Base-by-base conservation (phyloP, 2,329 filamentous ascomycete genomes). In the Ophiostoma fasciatum region DNA sequence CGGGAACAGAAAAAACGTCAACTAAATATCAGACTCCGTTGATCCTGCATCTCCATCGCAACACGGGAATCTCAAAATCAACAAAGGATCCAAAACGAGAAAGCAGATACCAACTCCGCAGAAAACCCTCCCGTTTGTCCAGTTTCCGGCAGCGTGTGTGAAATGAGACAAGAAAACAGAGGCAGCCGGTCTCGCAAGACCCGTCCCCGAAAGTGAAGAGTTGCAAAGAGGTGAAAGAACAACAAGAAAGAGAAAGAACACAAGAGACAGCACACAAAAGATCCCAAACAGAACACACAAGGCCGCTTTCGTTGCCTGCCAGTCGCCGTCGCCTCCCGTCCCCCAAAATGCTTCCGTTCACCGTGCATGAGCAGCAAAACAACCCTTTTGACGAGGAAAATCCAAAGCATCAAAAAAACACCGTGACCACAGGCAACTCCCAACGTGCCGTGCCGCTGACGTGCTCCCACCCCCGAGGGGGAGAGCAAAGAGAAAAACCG, bases 61-160 rank as follows among this genome's bases (percentile, higher is more conserved):
- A 45, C 39, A 44, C 37, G 40, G 38, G 38, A 42, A 44, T 42
- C 40, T 41, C 36, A 21, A 25, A 36, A 37, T 4, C 37, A 21
- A 25, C 32, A 35, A n/a, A 13, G 26, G 29, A 23, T 7, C 29
- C n/a, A n/a, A 26, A 25, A 17, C 10, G 13, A 17, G n/a, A 39
- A 35, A 39, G 27, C 33, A 42, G 15, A 38, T 34, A 39, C 38
- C 38, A 43, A 46, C 42, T 46, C 44, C 44, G 18, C 40, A 36
- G 25, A 31, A 44, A 40, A 37, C 35, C 37, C 35, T 35, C 23
- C 37, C 28, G 35, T 22, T 31, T 38, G 34, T 26, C 37, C 36
- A 39, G 37, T 39, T 36, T 38, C 36, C 33, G 19, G 15, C 37
- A 28, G 28, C 27, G 27, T 23, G 18, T 22, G n/a, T 31, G 21